Base-by-base conservation (phyloP, 805 yeast genomes). In the Cyberlindnera bimundalis region DNA sequence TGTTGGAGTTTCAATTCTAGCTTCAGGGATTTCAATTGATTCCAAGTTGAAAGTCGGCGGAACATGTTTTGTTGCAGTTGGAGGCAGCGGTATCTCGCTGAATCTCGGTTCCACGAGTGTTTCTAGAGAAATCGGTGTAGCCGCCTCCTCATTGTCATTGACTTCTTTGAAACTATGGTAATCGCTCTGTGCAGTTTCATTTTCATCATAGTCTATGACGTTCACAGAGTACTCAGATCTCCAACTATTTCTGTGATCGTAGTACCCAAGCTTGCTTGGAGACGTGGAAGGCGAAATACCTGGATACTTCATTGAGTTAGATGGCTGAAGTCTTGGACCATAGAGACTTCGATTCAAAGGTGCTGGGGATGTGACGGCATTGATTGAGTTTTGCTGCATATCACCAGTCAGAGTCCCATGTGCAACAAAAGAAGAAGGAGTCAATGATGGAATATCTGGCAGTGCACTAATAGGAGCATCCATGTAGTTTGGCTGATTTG, bases 231-330 rank as follows among this genome's bases (percentile, higher is more conserved):
- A 54, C n/a, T 50, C 56, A 3, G 59, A 56, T 25, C 40, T 46
- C 59, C 59, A 56, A 39, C 61, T 56, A 6, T 49, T 53, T 47
- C 61, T 46, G 26, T 53, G 47, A 24, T 55, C 56, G 37, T 56
- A 53, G 20, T 55, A 56, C 2, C 51, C 44, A 14, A 37, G 39
- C 34, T 45, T 56, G 15, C 45, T 45, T 2, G 60, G 60, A 2
- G 60, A 56, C 4, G 55, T 40, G 4, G 57, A 46, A 4, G 56
- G 56, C 2, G 58, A 53, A 1, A 15, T 21, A 5, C 35, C 26
- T 13, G 13, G 34, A 12, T 25, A 21, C 16, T 14, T 36, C 5
- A 21, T 21, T 25, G 15, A 21, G 13, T n/a, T 40, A 27, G 11
- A 29, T 29, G 5, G 51, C 37, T 6, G 54, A 47, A 42, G 23